Percentiles rank a stretch among this genome's conserved stretches.
Evolutionary conservation across 2,329 filamentous ascomycete genomes (phyloP).

Genomic region (Dothideomycetes sp.): DNA sequence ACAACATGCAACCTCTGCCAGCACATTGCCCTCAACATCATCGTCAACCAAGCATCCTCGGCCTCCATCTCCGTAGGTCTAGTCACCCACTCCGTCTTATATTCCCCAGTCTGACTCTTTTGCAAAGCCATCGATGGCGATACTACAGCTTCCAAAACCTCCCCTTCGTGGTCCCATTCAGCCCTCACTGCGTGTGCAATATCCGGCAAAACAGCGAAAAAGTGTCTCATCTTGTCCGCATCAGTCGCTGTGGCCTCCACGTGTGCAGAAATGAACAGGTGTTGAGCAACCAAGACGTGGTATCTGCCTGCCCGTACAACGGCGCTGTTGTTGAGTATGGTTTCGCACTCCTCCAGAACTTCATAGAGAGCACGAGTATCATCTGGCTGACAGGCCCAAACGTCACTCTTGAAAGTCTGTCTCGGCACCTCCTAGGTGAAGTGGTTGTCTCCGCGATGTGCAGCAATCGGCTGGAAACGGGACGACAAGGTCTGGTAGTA

Average conservation of each 20-base stretch:
- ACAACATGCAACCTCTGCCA: conserved; percentile 11
- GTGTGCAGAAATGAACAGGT: background rate
- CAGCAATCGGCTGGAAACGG: background rate
- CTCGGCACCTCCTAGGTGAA: conserved; percentile 1
- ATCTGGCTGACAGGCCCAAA: background rate
- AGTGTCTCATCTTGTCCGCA: conserved; percentile 6
- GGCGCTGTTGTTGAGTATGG: background rate
- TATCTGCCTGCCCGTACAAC: conserved; percentile 6
- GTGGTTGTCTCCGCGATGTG: background rate
- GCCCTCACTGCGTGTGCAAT: conserved; percentile 1
- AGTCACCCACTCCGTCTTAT: conserved; percentile 1
- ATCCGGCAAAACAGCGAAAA: conserved; percentile 5
- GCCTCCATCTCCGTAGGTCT: conserved; percentile 2
- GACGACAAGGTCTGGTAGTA: background rate
- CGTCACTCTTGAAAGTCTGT: conserved; percentile 2
- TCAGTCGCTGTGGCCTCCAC: conserved; percentile 4
- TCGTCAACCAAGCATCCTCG: conserved; percentile 11
- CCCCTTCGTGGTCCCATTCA: conserved; percentile 1
- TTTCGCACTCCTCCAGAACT: conserved; percentile 4
- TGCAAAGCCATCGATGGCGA: background rate
- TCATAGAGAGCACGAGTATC: background rate
- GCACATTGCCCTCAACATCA: conserved; percentile 11
- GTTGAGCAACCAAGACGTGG: conserved; percentile 3
- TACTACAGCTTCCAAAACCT: background rate
- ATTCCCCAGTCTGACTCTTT: background rate